Evolutionary conservation across 768 basidiomycete species (phyloP), one percentile per base, ranked within the genome.

Genomic region (Mycena venus): DNA sequence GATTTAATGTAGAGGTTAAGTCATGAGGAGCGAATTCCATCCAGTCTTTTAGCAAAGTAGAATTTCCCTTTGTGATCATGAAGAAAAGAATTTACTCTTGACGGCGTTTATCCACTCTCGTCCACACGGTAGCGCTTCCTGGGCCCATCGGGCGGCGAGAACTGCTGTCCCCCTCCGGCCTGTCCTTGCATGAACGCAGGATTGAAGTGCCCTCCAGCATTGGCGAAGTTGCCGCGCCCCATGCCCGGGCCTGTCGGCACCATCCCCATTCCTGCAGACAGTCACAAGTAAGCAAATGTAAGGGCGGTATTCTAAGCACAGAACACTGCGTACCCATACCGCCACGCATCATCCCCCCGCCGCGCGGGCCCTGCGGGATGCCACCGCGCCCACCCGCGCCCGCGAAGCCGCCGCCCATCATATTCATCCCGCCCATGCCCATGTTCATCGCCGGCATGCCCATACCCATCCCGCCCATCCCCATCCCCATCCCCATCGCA

Each of bases 151-250:
- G 86, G 86, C 60, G 77, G 75, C 70, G 69, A 62, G 71, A 74
- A 70, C 64, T 77, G 77, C 67, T 75, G 74, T 71, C 84, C 83
- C 25, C 86, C 87, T 17, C 84, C 85, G 47, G 80, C 82, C 68
- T 85, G 83, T 12, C 80, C 85, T 79, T 87, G 88, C 86, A 92
- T 90, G 80, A 95, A 94, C 25, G 92, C 91, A 4, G 93, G 93
- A 80, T 94, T 94, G 85, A 93, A 91, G 84, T 94, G 92, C 19
- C 93, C 92, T 56, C 85, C 83, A 75, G 83, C 85, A 62, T 77
- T 79, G 25, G 32, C 87, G 62, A 90, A 88, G 65, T 89, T 82
- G 64, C 87, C 88, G 59, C 83, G 80, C 38, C 84, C 88, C 84
- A 87, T 84, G 40, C 79, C 77, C 7, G 72, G 72, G 59, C 80